Evolutionary conservation across 768 basidiomycete species (phyloP).

Genomic region (Antrodiella citrinella): DNA sequence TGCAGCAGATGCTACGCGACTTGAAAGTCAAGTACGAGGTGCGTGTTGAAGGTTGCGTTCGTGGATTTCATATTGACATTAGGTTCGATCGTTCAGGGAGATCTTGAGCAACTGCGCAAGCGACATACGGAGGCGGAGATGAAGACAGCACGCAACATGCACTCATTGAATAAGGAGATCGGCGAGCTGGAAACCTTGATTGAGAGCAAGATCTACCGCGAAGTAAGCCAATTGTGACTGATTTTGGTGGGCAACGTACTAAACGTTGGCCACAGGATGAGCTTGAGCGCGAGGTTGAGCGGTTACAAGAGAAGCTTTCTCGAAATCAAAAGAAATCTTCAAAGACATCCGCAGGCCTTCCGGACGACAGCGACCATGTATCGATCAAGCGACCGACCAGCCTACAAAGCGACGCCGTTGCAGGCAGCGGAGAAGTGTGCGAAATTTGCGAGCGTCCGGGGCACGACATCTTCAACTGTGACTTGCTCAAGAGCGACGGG

Average conservation of each 20-base stretch:
- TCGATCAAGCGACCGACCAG: constrained; percentile 12
- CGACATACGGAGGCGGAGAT: constrained; percentile 63
- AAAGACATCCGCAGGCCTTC: constrained; percentile 32
- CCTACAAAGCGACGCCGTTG: constrained; percentile 3
- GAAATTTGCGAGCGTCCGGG: constrained; percentile 83
- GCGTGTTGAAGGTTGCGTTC: no score
- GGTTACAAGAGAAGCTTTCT: constrained; percentile 61
- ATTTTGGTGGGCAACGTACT: no score
- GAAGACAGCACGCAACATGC: constrained; percentile 60
- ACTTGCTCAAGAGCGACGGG: constrained; percentile 54
- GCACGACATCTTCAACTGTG: constrained; percentile 83
- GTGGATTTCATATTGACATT: not conserved
- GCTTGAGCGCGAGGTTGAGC: constrained; percentile 77
- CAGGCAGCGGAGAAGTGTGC: constrained; percentile 39
- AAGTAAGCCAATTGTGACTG: constrained; percentile 34
- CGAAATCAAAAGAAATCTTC: constrained; percentile 53
- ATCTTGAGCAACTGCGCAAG: constrained; percentile 65
- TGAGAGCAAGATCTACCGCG: constrained; percentile 94
- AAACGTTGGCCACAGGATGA: constrained; percentile 49
- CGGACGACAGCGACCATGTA: constrained; percentile 20
- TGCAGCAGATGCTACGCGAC: constrained; percentile 37
- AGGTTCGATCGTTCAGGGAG: no score
- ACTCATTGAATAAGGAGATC: constrained; percentile 87
- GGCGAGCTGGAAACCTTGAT: constrained; percentile 86
- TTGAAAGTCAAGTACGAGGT: constrained; percentile 50